These are phyloP conservation scores for Mortierella sp. DNA, from an alignment of 371 early-diverging fungal genomes.

Conservation along the genomic window DNA sequence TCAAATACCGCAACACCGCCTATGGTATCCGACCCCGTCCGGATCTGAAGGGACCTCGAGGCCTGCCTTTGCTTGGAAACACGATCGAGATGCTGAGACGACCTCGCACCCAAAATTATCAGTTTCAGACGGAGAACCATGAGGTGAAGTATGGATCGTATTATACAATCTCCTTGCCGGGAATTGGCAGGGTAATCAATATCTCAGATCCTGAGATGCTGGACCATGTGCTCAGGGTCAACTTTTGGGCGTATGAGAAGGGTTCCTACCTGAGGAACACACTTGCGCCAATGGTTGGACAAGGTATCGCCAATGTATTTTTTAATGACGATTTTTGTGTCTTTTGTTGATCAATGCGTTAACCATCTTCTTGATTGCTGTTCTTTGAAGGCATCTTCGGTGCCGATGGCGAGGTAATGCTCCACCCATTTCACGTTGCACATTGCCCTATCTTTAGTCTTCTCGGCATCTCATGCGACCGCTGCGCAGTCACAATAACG, in stretches of 20 bases:
- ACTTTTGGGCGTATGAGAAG: slow-evolving; percentile 45
- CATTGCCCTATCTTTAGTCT: no score
- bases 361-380: no score
- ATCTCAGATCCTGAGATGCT: slow-evolving; percentile 28
- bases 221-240: slow-evolving; percentile 31
- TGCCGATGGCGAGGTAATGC: slow-evolving; percentile 63
- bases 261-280: slow-evolving; percentile 18
- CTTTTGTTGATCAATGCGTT: neutral
- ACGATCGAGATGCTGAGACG: slow-evolving; percentile 12
- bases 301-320: slow-evolving; percentile 4
- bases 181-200: slow-evolving; percentile 28
- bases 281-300: slow-evolving; percentile 29
- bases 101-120: slow-evolving; percentile 7
- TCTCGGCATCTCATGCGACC: no score
- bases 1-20: slow-evolving; percentile 36
- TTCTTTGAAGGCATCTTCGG: slow-evolving; percentile 83
- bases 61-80: slow-evolving; percentile 32
- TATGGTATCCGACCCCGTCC: slow-evolving; percentile 22
- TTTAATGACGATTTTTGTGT: neutral
- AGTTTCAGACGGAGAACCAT: slow-evolving; percentile 15
- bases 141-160: slow-evolving; percentile 17
- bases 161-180: slow-evolving; percentile 22
- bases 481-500: neutral
- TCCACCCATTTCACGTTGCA: no score
- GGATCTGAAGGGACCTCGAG: slow-evolving; percentile 23